phyloP scores from a whole-genome alignment of 1,284 basidiomycete species.

The Amylostereum areolatum region DNA sequence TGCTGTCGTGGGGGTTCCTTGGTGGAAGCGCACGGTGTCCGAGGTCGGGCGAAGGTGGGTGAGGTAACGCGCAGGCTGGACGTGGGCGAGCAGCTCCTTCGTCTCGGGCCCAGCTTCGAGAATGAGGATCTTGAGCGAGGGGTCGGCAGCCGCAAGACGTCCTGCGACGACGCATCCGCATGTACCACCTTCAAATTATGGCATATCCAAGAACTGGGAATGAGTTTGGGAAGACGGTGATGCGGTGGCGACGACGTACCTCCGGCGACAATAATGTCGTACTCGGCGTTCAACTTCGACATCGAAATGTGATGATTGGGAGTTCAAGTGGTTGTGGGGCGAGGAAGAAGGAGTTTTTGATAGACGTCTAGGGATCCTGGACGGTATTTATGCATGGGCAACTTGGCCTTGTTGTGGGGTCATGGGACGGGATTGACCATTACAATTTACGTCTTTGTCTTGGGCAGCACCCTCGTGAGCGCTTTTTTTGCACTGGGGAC shows the following conservation, averaged over 20 bases:
- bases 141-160: slow-evolving; percentile 39
- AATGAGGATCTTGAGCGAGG: slow-evolving; percentile 35
- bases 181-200: slow-evolving; percentile 29
- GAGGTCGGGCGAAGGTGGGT: slow-evolving; percentile 30
- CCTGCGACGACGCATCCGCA: slow-evolving; percentile 40
- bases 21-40: slow-evolving; percentile 38
- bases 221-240: too few relatives aligned
- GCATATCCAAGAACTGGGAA: too few relatives aligned
- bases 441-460: too few relatives aligned
- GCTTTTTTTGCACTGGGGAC: too few relatives aligned
- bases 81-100: slow-evolving; percentile 34
- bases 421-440: too few relatives aligned
- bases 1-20: slow-evolving; percentile 33
- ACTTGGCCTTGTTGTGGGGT: too few relatives aligned
- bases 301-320: too few relatives aligned
- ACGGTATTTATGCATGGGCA: too few relatives aligned
- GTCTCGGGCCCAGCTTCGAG: slow-evolving; percentile 43
- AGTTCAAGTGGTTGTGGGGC: too few relatives aligned
- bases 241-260: slow-evolving; percentile 15
- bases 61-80: slow-evolving; percentile 45
- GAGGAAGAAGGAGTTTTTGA: too few relatives aligned
- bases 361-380: too few relatives aligned
- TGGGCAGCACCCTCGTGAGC: too few relatives aligned
- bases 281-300: slow-evolving; percentile 13
- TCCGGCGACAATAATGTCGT: slow-evolving; percentile 43